Base-by-base conservation (phyloP, 2,329 filamentous ascomycete genomes). In the Dothideomycetes sp. region DNA sequence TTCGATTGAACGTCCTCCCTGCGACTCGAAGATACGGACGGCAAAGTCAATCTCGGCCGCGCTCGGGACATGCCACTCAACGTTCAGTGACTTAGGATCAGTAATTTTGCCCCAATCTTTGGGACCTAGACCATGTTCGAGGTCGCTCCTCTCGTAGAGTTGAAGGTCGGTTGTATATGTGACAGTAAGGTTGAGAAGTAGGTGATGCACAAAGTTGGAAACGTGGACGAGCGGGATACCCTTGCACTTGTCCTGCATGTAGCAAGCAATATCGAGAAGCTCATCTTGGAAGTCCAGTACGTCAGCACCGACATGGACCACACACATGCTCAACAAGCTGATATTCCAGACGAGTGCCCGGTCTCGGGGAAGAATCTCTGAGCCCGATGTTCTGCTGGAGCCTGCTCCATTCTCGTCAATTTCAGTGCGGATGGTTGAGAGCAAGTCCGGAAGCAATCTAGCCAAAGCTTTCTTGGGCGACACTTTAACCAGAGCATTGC, bases 401-500 rank as follows among this genome's bases (percentile, higher is more conserved):
- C 89, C 93, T 15, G 91, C 91, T 36, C 89, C 85, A 56, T 96
- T 98, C 59, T 89, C 85, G 54, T 94, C 88, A 49, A 98, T 98
- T 60, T 98, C 91, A 45, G 86, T 94, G 46, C 88, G 84, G 48
- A 98, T 98, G 41, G 85, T 88, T 56, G 84, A 75, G 37, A 94
- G 82, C 38, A 96, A 70, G 67, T 94, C 86, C 1, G 91, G 91
- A 22, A 98, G 73, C 40, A 98, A 83, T 11, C 86, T 77, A 56
- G 88, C 91, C 37, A 98, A 69, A 1, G 91, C 87, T 65, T 95
- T 95, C 57, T 89, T 80, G 0, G 93, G 88, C 51, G 93, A 85
- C 49, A 94, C 86, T 63, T 96, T 96, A 70, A 91, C 94, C 17
- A 98, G 71, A 0, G 86, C 84, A 60, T 95, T 96, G 63, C 89